phyloP scores from a whole-genome alignment of 345 rosid species.

The Lumnitzera racemosa region DNA sequence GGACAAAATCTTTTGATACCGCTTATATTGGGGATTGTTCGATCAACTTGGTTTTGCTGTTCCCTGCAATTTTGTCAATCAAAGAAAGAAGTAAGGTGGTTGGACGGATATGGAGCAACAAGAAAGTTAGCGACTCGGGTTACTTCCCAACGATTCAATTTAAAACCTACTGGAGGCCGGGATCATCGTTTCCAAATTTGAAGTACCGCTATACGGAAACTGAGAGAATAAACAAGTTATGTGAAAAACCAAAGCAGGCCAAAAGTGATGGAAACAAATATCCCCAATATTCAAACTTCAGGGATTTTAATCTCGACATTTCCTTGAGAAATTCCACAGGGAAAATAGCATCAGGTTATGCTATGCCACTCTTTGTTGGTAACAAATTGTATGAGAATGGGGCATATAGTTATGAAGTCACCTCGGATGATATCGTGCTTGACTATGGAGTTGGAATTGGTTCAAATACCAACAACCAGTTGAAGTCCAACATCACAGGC shows the following conservation, averaged over 20 bases:
- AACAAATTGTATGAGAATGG: constrained; percentile 12
- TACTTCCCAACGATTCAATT: constrained; percentile 21
- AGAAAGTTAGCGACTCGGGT: constrained; percentile 19
- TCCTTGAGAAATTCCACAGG: constrained; percentile 13
- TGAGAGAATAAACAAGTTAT: constrained; percentile 16
- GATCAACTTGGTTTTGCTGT: constrained; percentile 23
- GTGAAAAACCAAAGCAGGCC: constrained; percentile 12
- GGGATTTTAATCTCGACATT: constrained; percentile 23
- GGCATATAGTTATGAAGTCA: not conserved
- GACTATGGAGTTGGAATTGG: no score
- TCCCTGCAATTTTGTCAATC: constrained; percentile 29
- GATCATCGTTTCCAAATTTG: constrained; percentile 7
- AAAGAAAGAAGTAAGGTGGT: constrained; percentile 14
- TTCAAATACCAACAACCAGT: not conserved
- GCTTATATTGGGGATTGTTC: constrained; percentile 43
- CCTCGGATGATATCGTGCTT: not conserved
- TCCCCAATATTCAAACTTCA: constrained; percentile 21
- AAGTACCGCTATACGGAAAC: constrained; percentile 34
- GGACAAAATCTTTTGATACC: constrained; percentile 16
- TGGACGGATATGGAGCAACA: constrained; percentile 30
- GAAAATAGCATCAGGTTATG: constrained; percentile 20
- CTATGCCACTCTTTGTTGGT: constrained; percentile 30
- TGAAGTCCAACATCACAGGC: no score
- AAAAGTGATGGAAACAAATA: constrained; percentile 14
- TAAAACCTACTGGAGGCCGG: not conserved